Percentiles rank a stretch among this genome's conserved stretches.
Conservation (phyloP, 495 filamentous ascomycete genomes). For the Glonium stellatum region DNA sequence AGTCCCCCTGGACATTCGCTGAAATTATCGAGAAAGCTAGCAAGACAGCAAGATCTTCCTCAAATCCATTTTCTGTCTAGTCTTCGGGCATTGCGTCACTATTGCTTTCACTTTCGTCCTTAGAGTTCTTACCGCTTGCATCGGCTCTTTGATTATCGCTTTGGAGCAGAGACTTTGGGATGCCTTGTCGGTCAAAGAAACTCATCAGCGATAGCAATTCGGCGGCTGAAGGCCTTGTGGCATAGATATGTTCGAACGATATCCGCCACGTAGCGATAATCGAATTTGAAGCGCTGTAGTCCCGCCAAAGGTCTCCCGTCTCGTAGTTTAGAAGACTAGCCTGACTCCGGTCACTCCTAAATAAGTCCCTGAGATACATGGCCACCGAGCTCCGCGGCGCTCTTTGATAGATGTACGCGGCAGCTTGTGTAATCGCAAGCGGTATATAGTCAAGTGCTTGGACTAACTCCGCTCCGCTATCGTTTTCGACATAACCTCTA, state of each 20-base stretch:
- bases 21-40: constrained; percentile 31
- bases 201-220: constrained; percentile 6
- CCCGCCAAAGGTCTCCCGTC: background rate
- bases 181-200: constrained; percentile 13
- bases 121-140: background rate
- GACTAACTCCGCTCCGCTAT: constrained; percentile 9
- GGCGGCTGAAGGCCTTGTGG: constrained; percentile 1
- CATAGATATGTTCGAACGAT: constrained; percentile 9
- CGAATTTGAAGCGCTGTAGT: constrained; percentile 1
- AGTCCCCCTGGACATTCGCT: background rate
- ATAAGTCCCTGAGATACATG: constrained; percentile 37
- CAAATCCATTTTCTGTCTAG: background rate
- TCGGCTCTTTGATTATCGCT: background rate
- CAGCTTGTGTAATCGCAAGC: constrained; percentile 18
- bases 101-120: background rate
- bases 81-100: background rate
- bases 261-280: constrained; percentile 4
- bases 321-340: constrained; percentile 3
- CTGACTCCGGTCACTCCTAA: constrained; percentile 9
- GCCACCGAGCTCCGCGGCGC: background rate
- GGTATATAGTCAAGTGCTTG: constrained; percentile 17
- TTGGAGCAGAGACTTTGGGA: constrained; percentile 2
- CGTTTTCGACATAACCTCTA: background rate
- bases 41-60: constrained; percentile 25
- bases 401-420: constrained; percentile 13